Evolutionary conservation across 2,329 filamentous ascomycete genomes (phyloP).

Genomic region (Tolypocladium inflatum): DNA sequence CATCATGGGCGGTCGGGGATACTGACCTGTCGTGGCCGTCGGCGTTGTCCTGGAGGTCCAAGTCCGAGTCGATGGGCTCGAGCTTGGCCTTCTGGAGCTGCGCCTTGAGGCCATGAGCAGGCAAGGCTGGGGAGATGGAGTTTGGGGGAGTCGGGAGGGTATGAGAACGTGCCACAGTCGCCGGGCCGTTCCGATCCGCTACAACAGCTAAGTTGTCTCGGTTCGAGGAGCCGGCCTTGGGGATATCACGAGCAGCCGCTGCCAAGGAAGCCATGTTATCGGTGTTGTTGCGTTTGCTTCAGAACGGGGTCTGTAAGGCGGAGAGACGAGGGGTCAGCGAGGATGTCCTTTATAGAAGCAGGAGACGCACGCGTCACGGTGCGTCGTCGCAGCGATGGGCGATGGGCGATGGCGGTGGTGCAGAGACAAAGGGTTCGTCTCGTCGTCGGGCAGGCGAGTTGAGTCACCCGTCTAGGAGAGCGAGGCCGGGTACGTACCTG

Average conservation of each 20-base stretch:
- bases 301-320: constrained; percentile 28
- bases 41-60: constrained; percentile 64
- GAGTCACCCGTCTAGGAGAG: constrained; percentile 9
- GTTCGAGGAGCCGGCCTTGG: constrained; percentile 42
- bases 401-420: background rate
- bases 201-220: constrained; percentile 67
- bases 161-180: constrained; percentile 48
- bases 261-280: constrained; percentile 55
- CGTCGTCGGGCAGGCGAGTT: constrained; percentile 4
- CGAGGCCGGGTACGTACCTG: constrained; percentile 20
- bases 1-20: constrained; percentile 50
- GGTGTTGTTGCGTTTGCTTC: constrained; percentile 28
- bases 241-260: constrained; percentile 60
- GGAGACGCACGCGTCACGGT: background rate
- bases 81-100: constrained; percentile 51
- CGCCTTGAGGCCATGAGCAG: constrained; percentile 69
- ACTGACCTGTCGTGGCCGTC: constrained; percentile 22
- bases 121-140: constrained; percentile 83
- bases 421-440: background rate
- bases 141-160: constrained; percentile 85
- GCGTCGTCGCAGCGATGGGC: background rate
- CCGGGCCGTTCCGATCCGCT: constrained; percentile 56
- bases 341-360: background rate
- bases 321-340: background rate
- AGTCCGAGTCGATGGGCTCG: constrained; percentile 70